Percentiles rank a stretch among this genome's conserved stretches.
These are phyloP conservation scores for Starmerella apicola DNA, from an alignment of 805 yeast genomes.

Conservation along the genomic window DNA sequence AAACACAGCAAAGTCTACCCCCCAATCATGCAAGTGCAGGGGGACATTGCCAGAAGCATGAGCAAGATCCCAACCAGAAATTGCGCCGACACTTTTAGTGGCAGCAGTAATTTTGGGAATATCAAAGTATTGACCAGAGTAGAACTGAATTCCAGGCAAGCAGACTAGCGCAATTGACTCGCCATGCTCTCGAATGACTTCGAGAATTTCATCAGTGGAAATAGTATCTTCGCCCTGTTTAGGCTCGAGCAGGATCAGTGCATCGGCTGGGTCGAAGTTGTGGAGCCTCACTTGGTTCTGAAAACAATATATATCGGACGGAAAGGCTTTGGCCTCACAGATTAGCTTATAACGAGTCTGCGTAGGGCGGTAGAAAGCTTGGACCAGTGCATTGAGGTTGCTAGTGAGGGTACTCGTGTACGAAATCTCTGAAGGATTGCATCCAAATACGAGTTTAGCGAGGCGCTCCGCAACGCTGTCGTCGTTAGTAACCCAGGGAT, in stretches of 20 bases:
- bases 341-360: conserved; percentile 52
- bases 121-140: conserved; percentile 80
- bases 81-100: conserved; percentile 40
- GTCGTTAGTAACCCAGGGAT: conserved; percentile 80
- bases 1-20: conserved; percentile 88
- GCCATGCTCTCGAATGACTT: conserved; percentile 41
- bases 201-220: conserved; percentile 50
- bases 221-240: conserved; percentile 44
- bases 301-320: conserved; percentile 83
- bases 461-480: conserved; percentile 57
- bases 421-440: conserved; percentile 57
- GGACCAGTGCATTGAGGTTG: conserved; percentile 62
- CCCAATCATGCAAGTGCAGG: conserved; percentile 70
- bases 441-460: conserved; percentile 68
- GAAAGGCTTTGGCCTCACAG: conserved; percentile 80
- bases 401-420: conserved; percentile 77
- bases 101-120: conserved; percentile 54
- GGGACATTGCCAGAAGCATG: conserved; percentile 88
- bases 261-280: conserved; percentile 40
- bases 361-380: conserved; percentile 61
- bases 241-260: conserved; percentile 54
- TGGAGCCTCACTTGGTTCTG: conserved; percentile 55
- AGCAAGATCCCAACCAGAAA: conserved; percentile 88
- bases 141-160: conserved; percentile 82
- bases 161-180: conserved; percentile 61